A percentile compares a stretch with the other conserved stretches of the same genome.
Conservation (phyloP, 73 alveolate genomes). For the Loxodes magnus region DNA sequence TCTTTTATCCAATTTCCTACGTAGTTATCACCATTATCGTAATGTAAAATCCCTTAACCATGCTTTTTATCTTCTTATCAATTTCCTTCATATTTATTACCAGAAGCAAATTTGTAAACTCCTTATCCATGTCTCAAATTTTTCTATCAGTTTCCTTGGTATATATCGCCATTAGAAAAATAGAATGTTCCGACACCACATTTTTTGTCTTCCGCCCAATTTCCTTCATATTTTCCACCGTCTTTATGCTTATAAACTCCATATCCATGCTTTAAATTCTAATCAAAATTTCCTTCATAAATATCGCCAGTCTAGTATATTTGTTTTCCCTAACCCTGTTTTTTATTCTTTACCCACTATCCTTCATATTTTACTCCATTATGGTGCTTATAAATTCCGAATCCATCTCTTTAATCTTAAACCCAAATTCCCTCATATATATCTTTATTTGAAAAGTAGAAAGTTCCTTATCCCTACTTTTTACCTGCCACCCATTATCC, state of each 20-base stretch:
- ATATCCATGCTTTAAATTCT: slow-evolving; percentile 83
- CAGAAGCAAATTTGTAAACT: neutral
- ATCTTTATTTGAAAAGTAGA: too few species aligned
- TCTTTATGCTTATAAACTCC: slow-evolving; percentile 65
- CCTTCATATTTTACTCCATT: slow-evolving; percentile 85
- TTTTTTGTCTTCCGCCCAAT: slow-evolving; percentile 62
- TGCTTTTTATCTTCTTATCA: slow-evolving; percentile 8
- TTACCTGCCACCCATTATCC: too few species aligned
- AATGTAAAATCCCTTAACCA: slow-evolving; percentile 34
- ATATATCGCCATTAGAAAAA: slow-evolving; percentile 82
- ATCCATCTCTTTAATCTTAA: slow-evolving; percentile 81
- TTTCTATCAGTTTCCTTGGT: slow-evolving; percentile 90
- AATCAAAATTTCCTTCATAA: slow-evolving; percentile 85
- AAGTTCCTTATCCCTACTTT: too few species aligned
- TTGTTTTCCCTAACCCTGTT: slow-evolving; percentile 83
- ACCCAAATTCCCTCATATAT: slow-evolving; percentile 87
- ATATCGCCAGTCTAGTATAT: too few species aligned
- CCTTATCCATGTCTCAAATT: slow-evolving; percentile 89
- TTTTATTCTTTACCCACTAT: slow-evolving; percentile 59
- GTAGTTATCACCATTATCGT: slow-evolving; percentile 77
- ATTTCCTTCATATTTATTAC: slow-evolving; percentile 12
- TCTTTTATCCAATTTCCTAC: slow-evolving; percentile 86
- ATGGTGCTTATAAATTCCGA: slow-evolving; percentile 67
- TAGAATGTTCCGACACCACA: slow-evolving; percentile 71
- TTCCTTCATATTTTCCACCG: slow-evolving; percentile 82